These are phyloP conservation scores for Xylaria sp. DNA, from an alignment of 2,329 filamentous ascomycete genomes.

Conservation along the genomic window DNA sequence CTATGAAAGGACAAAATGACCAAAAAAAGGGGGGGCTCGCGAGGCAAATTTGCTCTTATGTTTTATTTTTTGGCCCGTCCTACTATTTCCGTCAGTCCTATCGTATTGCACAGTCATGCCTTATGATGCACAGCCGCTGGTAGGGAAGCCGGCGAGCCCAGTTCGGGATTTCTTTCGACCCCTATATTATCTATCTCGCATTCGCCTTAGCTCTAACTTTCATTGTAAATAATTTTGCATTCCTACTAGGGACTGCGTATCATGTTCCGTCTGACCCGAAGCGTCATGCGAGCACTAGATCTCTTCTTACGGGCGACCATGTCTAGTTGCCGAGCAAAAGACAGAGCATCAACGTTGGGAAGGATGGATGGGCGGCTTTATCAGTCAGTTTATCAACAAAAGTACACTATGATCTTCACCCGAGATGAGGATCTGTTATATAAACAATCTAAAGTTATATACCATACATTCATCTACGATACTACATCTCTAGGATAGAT, in stretches of 20 bases:
- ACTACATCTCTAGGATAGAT: no score
- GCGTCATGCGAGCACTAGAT: constrained; percentile 11
- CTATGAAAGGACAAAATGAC: constrained; percentile 1
- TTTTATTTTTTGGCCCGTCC: not conserved
- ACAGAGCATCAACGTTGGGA: constrained; percentile 1
- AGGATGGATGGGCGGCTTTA: not conserved
- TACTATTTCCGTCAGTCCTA: not conserved
- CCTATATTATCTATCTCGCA: not conserved
- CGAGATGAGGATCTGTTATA: not conserved
- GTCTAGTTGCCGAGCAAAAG: not conserved
- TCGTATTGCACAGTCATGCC: not conserved
- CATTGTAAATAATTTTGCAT: constrained; percentile 22
- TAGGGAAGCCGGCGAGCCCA: not conserved
- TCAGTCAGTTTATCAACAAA: not conserved
- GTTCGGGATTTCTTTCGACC: not conserved
- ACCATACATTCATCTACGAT: not conserved
- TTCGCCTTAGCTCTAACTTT: not conserved
- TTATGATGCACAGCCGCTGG: not conserved
- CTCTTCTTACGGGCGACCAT: constrained; percentile 10
- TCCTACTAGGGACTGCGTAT: not conserved
- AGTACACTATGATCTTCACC: not conserved
- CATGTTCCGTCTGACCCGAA: not conserved
- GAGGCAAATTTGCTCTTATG: not conserved
- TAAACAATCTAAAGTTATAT: not conserved
- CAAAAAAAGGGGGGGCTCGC: not conserved